Evolutionary conservation across 345 rosid genomes (phyloP).

Genomic region (Eucalyptus cloeziana): DNA sequence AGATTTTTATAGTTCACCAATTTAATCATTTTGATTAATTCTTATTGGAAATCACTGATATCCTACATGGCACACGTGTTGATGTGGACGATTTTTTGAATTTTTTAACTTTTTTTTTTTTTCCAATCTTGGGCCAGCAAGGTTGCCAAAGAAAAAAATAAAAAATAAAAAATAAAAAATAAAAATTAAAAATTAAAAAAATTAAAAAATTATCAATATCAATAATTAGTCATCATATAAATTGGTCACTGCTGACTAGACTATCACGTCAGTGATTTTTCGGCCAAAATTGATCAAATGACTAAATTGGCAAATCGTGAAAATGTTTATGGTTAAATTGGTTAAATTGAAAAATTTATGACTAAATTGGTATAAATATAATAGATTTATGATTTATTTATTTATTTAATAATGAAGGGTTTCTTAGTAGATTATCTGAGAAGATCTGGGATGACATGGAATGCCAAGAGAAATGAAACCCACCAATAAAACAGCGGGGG

Average conservation of each 20-base stretch:
- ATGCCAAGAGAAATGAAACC: not conserved
- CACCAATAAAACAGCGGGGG: not conserved
- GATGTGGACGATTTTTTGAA: not conserved
- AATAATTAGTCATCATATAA: rapidly evolving
- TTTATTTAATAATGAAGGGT: not conserved
- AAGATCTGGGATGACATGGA: not conserved
- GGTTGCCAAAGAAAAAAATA: not conserved
- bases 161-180: not conserved
- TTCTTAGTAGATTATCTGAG: not conserved
- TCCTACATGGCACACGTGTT: rapidly evolving
- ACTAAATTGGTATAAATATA: rapidly evolving
- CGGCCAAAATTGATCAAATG: rapidly evolving
- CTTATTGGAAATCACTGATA: not conserved
- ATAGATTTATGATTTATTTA: rapidly evolving
- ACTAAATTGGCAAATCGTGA: rapidly evolving
- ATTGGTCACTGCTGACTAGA: rapidly evolving
- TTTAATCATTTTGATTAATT: not conserved
- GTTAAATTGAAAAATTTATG: rapidly evolving
- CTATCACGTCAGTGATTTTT: rapidly evolving
- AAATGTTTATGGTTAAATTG: not conserved
- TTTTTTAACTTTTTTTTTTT: not conserved
- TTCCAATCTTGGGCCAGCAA: not conserved
- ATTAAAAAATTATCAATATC: not conserved
- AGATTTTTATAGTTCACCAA: not conserved
- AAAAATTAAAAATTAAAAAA: not conserved